Base-by-base conservation (phyloP, 768 basidiomycete genomes). In the Collybiopsis luxurians region DNA sequence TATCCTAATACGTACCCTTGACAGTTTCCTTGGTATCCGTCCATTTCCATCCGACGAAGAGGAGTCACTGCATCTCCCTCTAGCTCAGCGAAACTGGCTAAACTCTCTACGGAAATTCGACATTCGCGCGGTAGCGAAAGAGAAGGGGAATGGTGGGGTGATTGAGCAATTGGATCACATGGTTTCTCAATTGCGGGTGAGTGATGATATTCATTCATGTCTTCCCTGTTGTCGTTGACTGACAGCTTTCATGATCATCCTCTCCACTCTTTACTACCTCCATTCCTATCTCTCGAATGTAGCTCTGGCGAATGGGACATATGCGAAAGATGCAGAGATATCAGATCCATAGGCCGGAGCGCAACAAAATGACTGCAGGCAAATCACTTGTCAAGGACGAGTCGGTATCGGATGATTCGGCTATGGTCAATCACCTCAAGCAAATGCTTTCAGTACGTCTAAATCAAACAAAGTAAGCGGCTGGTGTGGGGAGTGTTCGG, bases 391-490 rank as follows among this genome's bases (percentile, higher is more conserved):
- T 54, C 12, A 3, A 44, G 27, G 53, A 54, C 12, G 53, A 44
- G 24, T 19, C 24, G n/a, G 42, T 44, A 17, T 27, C 43, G 28
- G 42, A 54, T 19, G 53, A 54, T 15, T 19, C 11, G 4, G 39
- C 42, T 2, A 54, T 54, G 53, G 43, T 54, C 13, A n/a, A 54
- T 24, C 53, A 54, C 21, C 30, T 54, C 17, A 54, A 54, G 31
- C n/a, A 54, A 17, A 54, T 54, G 53, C 28, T 54, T 13, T 42
- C 40, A 6, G 53, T 43, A 26, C 39, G 53, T 12, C 43, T 54
- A 7, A 28, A 15, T 19, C 31, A 54, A 19, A 49, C 48, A 67
- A 65, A 66, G 73, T 74, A 71, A 54, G n/a, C n/a, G n/a, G n/a
- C n/a, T n/a, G n/a, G n/a, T n/a, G n/a, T n/a, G n/a, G n/a, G n/a